A percentile compares a stretch with the other conserved stretches of the same genome.
Evolutionary conservation across 1,139 yeast genomes (phyloP).

Genomic region (Candida tetrigidarum): DNA sequence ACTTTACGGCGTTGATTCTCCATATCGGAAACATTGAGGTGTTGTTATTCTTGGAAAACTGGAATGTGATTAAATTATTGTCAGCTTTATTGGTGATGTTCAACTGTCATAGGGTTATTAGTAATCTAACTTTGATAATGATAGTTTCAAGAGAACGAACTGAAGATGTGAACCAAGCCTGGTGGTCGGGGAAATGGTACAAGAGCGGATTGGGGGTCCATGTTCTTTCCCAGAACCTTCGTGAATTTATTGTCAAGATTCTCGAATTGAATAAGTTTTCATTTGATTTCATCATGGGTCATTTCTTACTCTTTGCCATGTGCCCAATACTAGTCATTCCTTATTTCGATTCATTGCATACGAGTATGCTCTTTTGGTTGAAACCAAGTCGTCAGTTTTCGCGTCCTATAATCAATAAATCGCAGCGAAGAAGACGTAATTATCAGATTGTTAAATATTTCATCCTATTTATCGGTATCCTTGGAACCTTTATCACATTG

Average conservation of each 20-base stretch:
- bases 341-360: slow-evolving; percentile 48
- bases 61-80: slow-evolving; percentile 60
- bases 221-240: slow-evolving; percentile 62
- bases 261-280: slow-evolving; percentile 73
- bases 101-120: slow-evolving; percentile 53
- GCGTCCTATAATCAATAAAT: slow-evolving; percentile 29
- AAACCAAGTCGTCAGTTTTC: slow-evolving; percentile 32
- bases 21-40: slow-evolving; percentile 62
- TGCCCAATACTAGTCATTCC: slow-evolving; percentile 71
- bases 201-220: slow-evolving; percentile 62
- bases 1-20: slow-evolving; percentile 52
- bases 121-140: slow-evolving; percentile 39
- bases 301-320: slow-evolving; percentile 60
- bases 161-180: slow-evolving; percentile 62
- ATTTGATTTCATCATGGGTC: slow-evolving; percentile 73
- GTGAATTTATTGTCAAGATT: slow-evolving; percentile 71
- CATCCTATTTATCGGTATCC: slow-evolving; percentile 24
- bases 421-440: slow-evolving; percentile 23
- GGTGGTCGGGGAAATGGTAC: slow-evolving; percentile 91
- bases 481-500: slow-evolving; percentile 22
- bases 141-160: slow-evolving; percentile 63
- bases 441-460: slow-evolving; percentile 22
- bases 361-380: slow-evolving; percentile 42
- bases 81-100: slow-evolving; percentile 61
- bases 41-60: slow-evolving; percentile 65